Base-by-base conservation (phyloP, 108 stramenopile genomes). In the Discostella stelligeroides region DNA sequence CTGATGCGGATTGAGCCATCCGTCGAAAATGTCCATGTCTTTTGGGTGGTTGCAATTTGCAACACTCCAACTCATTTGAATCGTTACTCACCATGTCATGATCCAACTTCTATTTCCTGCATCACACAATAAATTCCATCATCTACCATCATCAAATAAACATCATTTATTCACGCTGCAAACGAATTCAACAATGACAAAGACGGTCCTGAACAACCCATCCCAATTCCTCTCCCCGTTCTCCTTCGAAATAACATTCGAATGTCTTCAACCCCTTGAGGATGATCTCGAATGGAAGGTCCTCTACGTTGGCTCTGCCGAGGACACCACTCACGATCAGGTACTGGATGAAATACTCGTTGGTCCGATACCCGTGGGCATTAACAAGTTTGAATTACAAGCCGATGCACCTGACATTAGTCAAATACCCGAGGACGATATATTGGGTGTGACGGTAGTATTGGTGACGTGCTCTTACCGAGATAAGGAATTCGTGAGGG, bases 171-270 rank as follows among this genome's bases (percentile, higher is more conserved):
- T 12, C 7, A 11, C 23, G 7, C 37, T 30, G 30, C 51, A 69
- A 63, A 62, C 28, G 38, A 20, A 12, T n/a, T 11, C 53, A 27
- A 13, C 18, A n/a, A 72, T 27, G 9, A 75, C 60, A 37, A 30
- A 93, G 94, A 86, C 83, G 27, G 96, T 98, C 49, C 81, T 98
- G 60, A 95, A 98, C 84, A 99, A 99, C 80, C 99, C 99, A 20
- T 85, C 93, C 21, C 63, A 66, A 39, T 98, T 97, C 73, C 69
- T 72, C n/a, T 94, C 88, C 67, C 96, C 97, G 6, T 96, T 99
- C 75, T 89, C 95, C 76, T 99, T 99, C 74, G 97, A 99, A 83
- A 96, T 99, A 53, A 98, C 97, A 12, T 98, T 99, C 75, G 99
- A 99, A 80, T 98, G 97, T 73, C 73, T 96, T 14, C 89, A 92